phyloP scores from a whole-genome alignment of 306 rosid species.

The Inga leiocalycina region DNA sequence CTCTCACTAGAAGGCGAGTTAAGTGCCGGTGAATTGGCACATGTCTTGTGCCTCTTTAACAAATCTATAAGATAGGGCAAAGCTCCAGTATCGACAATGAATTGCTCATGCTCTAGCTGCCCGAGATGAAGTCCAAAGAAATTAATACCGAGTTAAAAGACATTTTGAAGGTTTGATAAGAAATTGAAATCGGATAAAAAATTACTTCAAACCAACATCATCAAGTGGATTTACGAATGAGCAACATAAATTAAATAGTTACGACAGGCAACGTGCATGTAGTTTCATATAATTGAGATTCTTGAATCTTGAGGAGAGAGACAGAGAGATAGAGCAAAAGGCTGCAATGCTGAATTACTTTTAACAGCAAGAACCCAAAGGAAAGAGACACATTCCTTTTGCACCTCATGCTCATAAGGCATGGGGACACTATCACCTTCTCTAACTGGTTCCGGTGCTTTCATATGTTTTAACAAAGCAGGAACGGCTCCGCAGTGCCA shows the following conservation, averaged over 20 bases:
- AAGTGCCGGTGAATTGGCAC: no score
- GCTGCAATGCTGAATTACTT: conserved; percentile 34
- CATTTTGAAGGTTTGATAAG: no score
- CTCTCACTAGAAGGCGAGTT: no score
- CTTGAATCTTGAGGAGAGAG: no score
- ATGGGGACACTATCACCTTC: not conserved
- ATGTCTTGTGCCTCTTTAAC: no score
- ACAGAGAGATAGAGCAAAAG: not conserved
- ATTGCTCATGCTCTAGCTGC: conserved; percentile 61
- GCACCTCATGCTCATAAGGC: conserved; percentile 39
- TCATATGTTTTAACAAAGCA: conserved; percentile 47
- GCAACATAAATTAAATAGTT: no score
- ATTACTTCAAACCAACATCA: no score
- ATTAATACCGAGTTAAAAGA: not conserved
- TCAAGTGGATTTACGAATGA: no score
- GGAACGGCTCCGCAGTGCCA: conserved; percentile 47
- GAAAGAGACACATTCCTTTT: conserved; percentile 40
- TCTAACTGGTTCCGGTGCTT: not conserved
- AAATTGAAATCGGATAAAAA: no score
- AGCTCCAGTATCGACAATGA: conserved; percentile 9
- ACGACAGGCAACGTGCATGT: no score
- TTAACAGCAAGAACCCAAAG: conserved; percentile 56
- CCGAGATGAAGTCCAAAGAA: conserved; percentile 22
- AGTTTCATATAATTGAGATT: no score
- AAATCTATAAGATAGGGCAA: conserved; percentile 33